phyloP scores from a whole-genome alignment of 1,139 yeast species.

The Candida sp. region DNA sequence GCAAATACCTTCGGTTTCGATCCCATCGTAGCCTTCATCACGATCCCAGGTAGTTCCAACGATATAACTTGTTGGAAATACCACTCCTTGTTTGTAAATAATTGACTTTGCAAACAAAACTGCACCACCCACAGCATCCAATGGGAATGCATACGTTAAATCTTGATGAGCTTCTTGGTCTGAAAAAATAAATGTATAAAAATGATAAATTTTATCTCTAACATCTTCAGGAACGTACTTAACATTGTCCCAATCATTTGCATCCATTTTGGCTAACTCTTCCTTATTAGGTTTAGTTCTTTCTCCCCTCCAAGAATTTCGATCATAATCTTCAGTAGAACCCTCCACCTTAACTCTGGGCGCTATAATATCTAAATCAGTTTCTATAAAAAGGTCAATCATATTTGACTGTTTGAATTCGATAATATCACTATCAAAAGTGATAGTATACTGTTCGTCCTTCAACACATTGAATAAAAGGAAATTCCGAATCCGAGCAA shows the following conservation, averaged over 20 bases:
- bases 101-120: constrained; percentile 39
- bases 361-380: constrained; percentile 38
- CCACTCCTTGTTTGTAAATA: constrained; percentile 41
- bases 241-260: constrained; percentile 28
- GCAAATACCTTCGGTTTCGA: constrained; percentile 52
- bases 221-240: constrained; percentile 39
- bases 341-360: constrained; percentile 31
- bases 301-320: constrained; percentile 46
- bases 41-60: constrained; percentile 50
- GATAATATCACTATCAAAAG: constrained; percentile 36
- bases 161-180: constrained; percentile 3
- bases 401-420: constrained; percentile 21
- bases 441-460: constrained; percentile 29
- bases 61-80: constrained; percentile 42
- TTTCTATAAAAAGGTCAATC: constrained; percentile 25
- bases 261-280: constrained; percentile 29
- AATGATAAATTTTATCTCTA: constrained; percentile 26
- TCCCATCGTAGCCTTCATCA: constrained; percentile 49
- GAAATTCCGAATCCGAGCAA: constrained; percentile 35
- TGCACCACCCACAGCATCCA: constrained; percentile 52
- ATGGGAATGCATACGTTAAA: constrained; percentile 17
- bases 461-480: constrained; percentile 23
- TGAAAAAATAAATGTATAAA: constrained; percentile 20
- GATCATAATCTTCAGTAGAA: constrained; percentile 30
- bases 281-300: constrained; percentile 33